phyloP scores from a whole-genome alignment of 345 rosid genomes.

The Cardamine resedifolia region DNA sequence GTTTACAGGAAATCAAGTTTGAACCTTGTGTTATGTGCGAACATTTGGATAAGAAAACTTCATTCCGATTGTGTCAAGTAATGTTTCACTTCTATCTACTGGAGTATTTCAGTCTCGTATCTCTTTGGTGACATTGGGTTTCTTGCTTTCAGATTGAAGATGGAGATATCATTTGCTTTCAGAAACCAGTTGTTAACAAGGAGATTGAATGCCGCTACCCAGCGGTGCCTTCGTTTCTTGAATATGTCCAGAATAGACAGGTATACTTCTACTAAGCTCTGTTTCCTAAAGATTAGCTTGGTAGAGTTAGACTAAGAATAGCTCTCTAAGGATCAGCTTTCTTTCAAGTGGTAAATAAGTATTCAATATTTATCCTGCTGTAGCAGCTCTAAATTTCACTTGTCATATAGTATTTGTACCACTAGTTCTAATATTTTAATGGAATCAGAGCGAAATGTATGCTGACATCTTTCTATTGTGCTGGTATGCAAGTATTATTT shows the following conservation, averaged over 20 bases:
- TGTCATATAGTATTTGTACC: neutral
- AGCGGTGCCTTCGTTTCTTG: conserved; percentile 77
- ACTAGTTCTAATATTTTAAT: neutral
- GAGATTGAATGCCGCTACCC: conserved; percentile 62
- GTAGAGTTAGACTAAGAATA: neutral
- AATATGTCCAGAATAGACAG: conserved; percentile 91
- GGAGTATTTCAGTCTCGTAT: neutral
- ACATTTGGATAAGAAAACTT: conserved; percentile 62
- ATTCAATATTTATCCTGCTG: conserved; percentile 8
- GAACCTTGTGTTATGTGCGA: conserved; percentile 93
- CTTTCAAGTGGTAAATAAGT: neutral
- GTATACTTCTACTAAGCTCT: conserved; percentile 40
- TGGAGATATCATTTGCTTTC: conserved; percentile 91
- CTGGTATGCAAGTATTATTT: conserved; percentile 13
- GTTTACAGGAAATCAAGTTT: conserved; percentile 83
- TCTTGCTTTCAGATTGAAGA: conserved; percentile 70
- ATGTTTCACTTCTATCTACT: conserved; percentile 18
- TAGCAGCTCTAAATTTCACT: conserved; percentile 2
- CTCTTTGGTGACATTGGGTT: conserved; percentile 20
- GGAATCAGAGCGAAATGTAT: conserved; percentile 3
- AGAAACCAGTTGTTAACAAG: conserved; percentile 56
- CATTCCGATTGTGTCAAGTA: conserved; percentile 83
- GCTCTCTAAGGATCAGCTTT: neutral
- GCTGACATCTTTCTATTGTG: conserved; percentile 1
- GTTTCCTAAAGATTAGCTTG: conserved; percentile 3